Evolutionary conservation across 768 basidiomycete genomes (phyloP), one percentile per base, ranked within the genome.

Genomic region (Pleurotus pulmonarius): DNA sequence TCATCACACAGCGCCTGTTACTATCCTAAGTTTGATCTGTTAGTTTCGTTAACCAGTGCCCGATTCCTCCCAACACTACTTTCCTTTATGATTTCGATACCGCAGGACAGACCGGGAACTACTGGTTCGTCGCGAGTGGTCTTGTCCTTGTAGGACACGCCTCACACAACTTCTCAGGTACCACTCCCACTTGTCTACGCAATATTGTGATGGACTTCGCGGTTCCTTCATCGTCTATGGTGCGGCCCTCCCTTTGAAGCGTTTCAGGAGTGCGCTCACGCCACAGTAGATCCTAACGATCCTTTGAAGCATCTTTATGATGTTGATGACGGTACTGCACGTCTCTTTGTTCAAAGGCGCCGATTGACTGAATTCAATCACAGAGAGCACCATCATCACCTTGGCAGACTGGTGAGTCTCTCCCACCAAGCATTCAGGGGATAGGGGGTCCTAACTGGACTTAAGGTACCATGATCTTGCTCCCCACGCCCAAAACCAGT

Each of bases 191-290:
- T 65, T 71, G 45, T 70, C 70, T 3, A 73, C 74, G 4, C 80
- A 81, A 59, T 81, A 81, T 56, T 80, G 80, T 29, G 80, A 82
- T 54, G 80, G 80, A 60, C 16, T 74, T 69, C 46, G 74, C 56
- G 60, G 61, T 65, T 38, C 62, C 67, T 56, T 70, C 68, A 46
- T 61, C 9, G 63, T 70, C 4, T 67, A 73, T 11, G 67, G 68
- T 64, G 52, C 20, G 58, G 38, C 24, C 22, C 13, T 34, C 15
- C 38, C 13, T 13, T 68, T 70, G 4, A 8, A 15, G 5, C 3
- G 8, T 20, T 34, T 8, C 3, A 7, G 8, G 43, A 7, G 38
- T 49, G 7, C 20, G 25, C 26, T 38, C 39, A 49, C 20, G 9
- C 11, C 5, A 16, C 13, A 15, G 3, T 34, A 68, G 73, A 77